Percentiles rank a stretch among this genome's conserved stretches.
Conservation (phyloP, 73 alveolate species). For the Paramecium primaurelia region DNA sequence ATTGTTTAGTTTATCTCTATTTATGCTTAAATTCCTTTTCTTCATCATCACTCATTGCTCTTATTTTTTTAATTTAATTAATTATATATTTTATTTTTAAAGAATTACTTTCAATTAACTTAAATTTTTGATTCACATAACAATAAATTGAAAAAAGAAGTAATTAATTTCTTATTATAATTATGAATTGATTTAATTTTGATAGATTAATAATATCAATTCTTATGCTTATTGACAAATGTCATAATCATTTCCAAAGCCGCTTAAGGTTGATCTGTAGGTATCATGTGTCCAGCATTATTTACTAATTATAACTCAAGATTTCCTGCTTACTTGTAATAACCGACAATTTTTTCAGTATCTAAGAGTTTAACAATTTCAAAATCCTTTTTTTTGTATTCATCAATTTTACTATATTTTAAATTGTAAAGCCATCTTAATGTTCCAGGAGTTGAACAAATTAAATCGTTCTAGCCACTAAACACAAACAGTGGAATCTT, state of each 20-base stretch:
- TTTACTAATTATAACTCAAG: neutral
- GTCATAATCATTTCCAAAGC: neutral
- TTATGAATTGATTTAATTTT: neutral
- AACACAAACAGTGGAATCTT: neutral
- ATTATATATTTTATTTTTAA: neutral
- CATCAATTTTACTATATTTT: neutral
- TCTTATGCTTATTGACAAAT: neutral
- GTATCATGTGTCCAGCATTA: conserved; percentile 41
- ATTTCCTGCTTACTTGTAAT: neutral
- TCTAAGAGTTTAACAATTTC: neutral
- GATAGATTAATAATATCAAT: neutral
- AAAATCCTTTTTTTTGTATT: neutral
- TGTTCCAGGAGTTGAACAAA: conserved; percentile 19
- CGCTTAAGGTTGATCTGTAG: conserved; percentile 36
- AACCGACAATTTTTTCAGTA: neutral
- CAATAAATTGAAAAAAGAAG: neutral
- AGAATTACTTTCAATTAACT: neutral
- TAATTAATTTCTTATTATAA: neutral
- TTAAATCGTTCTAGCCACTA: conserved; percentile 45
- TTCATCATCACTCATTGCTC: conserved; percentile 6
- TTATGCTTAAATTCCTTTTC: neutral
- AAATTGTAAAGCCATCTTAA: neutral
- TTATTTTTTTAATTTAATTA: neutral
- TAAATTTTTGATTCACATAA: neutral
- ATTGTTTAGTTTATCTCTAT: neutral